Percentiles rank a stretch among this genome's conserved stretches.
Conservation (phyloP, 805 yeast genomes). For the Monosporozyma siamensis region DNA sequence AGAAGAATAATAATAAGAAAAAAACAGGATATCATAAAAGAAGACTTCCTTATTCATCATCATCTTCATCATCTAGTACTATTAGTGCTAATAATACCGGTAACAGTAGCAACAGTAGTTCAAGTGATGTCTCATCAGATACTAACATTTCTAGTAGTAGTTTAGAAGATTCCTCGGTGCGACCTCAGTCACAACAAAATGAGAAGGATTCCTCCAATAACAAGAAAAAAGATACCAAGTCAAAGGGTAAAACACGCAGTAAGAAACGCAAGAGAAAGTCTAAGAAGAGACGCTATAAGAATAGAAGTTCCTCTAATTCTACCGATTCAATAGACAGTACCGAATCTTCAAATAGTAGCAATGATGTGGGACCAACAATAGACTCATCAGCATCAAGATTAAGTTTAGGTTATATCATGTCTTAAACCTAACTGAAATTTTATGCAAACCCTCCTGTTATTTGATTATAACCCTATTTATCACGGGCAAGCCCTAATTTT, state of each 20-base stretch:
- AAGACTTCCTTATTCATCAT: neutral
- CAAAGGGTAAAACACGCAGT: neutral
- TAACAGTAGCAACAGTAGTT: neutral
- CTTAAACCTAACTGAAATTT: neutral
- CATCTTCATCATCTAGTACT: neutral
- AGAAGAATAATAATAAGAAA: neutral
- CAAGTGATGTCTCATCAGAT: neutral
- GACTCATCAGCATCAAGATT: constrained; percentile 2
- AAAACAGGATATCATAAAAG: constrained; percentile 1
- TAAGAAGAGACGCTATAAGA: neutral
- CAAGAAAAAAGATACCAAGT: neutral
- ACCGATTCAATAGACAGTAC: neutral
- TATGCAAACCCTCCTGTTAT: neutral
- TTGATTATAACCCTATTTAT: too few species aligned
- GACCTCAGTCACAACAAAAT: too few species aligned
- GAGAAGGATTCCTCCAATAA: neutral
- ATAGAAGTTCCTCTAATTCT: neutral
- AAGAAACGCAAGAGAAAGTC: neutral
- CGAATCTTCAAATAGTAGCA: neutral
- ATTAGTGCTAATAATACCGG: neutral
- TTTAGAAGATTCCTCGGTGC: neutral
- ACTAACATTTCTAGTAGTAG: neutral
- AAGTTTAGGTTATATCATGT: constrained; percentile 6
- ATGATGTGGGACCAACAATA: neutral
- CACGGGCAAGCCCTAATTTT: neutral